Base-by-base conservation (phyloP, 768 basidiomycete genomes). In the Pisolithus albus region DNA sequence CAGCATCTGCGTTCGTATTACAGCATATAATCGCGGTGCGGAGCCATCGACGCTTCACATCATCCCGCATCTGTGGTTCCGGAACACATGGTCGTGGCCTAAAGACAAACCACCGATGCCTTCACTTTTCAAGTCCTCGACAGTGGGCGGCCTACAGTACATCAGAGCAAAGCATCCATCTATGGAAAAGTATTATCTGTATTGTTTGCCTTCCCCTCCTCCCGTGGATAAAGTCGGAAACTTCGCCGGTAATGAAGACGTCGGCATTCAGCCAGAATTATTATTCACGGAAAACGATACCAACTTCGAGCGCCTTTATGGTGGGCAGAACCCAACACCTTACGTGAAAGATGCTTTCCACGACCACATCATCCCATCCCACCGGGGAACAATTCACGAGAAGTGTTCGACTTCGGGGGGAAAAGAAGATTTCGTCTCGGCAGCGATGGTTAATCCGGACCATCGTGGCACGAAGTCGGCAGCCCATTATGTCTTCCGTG, bases 301-400 rank as follows among this genome's bases (percentile, higher is more conserved):
- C 55, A 99, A 99, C 75, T 95, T 86, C 66, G 77, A 78, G 63
- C 81, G 96, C 49, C 76, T 99, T 23, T 99, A 97, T 65, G 87
- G 85, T 19, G 93, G 89, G 7, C 74, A 83, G 58, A 99, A 99
- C 72, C 75, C 79, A 47, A 83, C 84, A 0, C 77, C 80, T 2
- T 93, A 84, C 62, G 88, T 89, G 62, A 99, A 99, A 71, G 96
- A 99, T 63, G 94, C 88, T 10, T 99, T 99, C 76, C 95, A 99
- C 61, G 94, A 99, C 68, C 91, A 98, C 66, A 91, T 99, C 66
- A 85, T 99, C 57, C 83, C 83, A 1, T 77, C 76, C 5, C 95
- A 98, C 67, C 84, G 90, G 39, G 87, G 87, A 5, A 71, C 73
- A 60, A 67, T 63, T 15, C 69, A 75, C 3, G 75, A 80, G 18